A percentile compares a stretch with the other conserved stretches of the same genome.
phyloP scores from a whole-genome alignment of 768 basidiomycete genomes.

The Auricularia sp. region DNA sequence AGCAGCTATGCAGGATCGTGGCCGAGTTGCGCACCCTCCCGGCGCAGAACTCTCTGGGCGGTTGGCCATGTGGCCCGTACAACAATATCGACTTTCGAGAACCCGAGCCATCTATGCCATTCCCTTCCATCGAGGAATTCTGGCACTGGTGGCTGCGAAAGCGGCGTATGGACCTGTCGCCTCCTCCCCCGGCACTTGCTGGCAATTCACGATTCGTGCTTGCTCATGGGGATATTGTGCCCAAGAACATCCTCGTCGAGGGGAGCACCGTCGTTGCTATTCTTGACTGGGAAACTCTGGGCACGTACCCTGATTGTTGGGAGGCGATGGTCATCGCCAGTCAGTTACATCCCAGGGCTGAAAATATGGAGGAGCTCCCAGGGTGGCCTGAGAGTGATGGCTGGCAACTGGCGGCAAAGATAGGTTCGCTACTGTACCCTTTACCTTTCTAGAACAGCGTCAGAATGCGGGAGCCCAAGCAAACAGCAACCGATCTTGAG shows the following conservation, averaged over 20 bases:
- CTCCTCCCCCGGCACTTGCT: not conserved
- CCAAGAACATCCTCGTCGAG: not conserved
- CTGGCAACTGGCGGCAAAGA: too few species aligned
- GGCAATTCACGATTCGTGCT: not conserved
- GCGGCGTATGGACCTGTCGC: too few species aligned
- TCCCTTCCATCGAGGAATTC: not conserved
- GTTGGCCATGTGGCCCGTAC: not conserved
- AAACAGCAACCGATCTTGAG: too few species aligned
- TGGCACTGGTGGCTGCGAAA: not conserved
- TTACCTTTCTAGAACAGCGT: too few species aligned
- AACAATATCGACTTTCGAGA: not conserved
- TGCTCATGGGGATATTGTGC: not conserved
- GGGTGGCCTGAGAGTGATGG: too few species aligned
- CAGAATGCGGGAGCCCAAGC: too few species aligned
- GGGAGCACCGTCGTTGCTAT: not conserved
- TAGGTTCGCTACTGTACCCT: too few species aligned
- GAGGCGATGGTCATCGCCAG: not conserved
- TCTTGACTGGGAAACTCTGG: not conserved
- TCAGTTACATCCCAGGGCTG: not conserved
- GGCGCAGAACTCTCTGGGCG: not conserved
- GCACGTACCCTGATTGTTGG: not conserved
- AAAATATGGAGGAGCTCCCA: too few species aligned
- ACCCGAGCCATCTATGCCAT: not conserved
- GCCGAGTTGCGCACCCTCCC: not conserved
- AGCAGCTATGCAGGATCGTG: not conserved